phyloP scores from a whole-genome alignment of 805 yeast genomes.

The Wickerhamiella lipophila region DNA sequence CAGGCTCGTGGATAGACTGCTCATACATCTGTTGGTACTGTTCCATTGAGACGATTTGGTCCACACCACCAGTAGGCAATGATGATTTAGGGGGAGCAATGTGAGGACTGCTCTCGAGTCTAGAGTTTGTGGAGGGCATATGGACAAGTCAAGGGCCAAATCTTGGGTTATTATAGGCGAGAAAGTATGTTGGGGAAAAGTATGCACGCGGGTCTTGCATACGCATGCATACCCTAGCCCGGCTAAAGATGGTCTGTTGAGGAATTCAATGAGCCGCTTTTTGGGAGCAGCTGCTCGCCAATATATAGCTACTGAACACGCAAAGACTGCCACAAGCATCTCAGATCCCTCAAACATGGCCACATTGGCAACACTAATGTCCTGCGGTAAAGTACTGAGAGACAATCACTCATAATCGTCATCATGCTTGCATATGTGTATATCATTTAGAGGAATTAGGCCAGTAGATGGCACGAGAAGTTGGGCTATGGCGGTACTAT shows the following conservation, averaged over 20 bases:
- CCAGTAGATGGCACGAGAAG: too few species aligned
- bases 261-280: background rate
- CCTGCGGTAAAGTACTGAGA: too few species aligned
- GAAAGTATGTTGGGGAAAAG: slow-evolving; percentile 8
- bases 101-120: slow-evolving; percentile 1
- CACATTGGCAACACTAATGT: too few species aligned
- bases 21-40: slow-evolving; percentile 40
- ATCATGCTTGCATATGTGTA: background rate
- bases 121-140: slow-evolving; percentile 9
- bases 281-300: too few species aligned
- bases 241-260: background rate
- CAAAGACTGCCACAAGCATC: too few species aligned
- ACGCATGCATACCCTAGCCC: slow-evolving; percentile 9
- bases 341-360: too few species aligned
- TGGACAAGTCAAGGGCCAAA: background rate
- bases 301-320: too few species aligned
- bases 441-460: too few species aligned
- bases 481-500: too few species aligned
- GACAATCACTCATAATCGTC: background rate
- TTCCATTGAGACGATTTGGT: slow-evolving; percentile 36
- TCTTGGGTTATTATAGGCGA: slow-evolving; percentile 1
- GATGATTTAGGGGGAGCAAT: slow-evolving; percentile 10
- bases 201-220: background rate
- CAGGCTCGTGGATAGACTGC: slow-evolving; percentile 46
- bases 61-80: slow-evolving; percentile 12